A percentile compares a stretch with the other conserved stretches of the same genome.
These are phyloP conservation scores for Phytopythium litorale DNA, from an alignment of 352 stramenopile species.

Conservation along the genomic window DNA sequence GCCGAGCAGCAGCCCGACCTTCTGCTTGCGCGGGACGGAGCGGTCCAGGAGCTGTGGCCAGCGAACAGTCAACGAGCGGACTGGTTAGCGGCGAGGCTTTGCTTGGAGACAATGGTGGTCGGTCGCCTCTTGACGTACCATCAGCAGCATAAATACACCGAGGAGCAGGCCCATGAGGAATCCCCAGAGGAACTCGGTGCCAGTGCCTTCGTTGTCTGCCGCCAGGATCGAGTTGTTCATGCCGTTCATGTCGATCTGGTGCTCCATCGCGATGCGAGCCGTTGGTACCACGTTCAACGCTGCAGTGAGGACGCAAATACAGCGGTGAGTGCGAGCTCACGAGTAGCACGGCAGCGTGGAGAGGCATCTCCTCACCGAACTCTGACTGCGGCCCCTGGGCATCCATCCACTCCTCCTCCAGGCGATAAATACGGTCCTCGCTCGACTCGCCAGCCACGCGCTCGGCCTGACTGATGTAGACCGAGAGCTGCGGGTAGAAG, in stretches of 20 bases:
- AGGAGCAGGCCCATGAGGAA: constrained; percentile 86
- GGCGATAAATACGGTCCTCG: constrained; percentile 85
- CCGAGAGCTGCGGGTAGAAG: constrained; percentile 84
- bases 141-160: constrained; percentile 88
- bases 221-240: constrained; percentile 82
- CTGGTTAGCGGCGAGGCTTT: constrained; percentile 1
- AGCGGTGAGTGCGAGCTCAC: not conserved
- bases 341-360: not conserved
- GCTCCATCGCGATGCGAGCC: constrained; percentile 63
- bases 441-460: constrained; percentile 69
- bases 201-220: constrained; percentile 85
- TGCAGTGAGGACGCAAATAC: constrained; percentile 14
- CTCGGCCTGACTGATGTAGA: constrained; percentile 81
- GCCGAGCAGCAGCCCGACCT: constrained; percentile 78
- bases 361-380: constrained; percentile 42
- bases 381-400: constrained; percentile 83
- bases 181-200: constrained; percentile 85
- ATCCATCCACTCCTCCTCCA: constrained; percentile 89
- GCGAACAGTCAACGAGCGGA: not conserved
- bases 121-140: constrained; percentile 37
- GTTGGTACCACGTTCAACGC: constrained; percentile 77
- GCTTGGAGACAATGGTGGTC: too few species aligned
- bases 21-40: constrained; percentile 83
- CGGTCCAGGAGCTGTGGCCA: constrained; percentile 66
- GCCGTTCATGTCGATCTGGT: constrained; percentile 83